Evolutionary conservation across 2,329 filamentous ascomycete species (phyloP).

Genomic region (Piedraia hortae): DNA sequence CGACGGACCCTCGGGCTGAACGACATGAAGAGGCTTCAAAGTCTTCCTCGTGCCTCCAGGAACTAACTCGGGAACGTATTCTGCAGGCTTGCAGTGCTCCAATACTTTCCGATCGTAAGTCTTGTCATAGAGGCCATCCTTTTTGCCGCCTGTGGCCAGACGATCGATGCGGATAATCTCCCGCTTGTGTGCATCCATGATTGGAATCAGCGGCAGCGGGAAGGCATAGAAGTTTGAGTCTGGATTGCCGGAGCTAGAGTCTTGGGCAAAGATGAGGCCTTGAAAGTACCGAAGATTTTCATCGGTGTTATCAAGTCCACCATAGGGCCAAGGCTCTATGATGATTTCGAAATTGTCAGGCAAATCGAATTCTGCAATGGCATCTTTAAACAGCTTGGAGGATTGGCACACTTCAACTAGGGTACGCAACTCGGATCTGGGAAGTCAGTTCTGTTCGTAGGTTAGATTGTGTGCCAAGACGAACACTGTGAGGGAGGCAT

Average conservation of each 20-base stretch:
- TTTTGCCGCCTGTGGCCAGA: conserved; percentile 10
- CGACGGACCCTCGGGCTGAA: conserved; percentile 39
- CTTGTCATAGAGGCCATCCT: conserved; percentile 12
- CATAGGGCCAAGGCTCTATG: conserved; percentile 10
- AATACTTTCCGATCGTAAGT: conserved; percentile 14
- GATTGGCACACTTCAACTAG: conserved; percentile 23
- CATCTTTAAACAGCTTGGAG: conserved; percentile 13
- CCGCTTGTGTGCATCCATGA: conserved; percentile 8
- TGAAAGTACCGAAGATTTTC: conserved; percentile 10
- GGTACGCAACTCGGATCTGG: conserved; percentile 18
- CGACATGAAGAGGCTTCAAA: conserved; percentile 40
- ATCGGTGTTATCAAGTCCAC: conserved; percentile 8
- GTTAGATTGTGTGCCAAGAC: neutral
- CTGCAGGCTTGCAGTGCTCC: conserved; percentile 23
- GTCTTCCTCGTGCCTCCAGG: conserved; percentile 15
- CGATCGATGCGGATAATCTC: conserved; percentile 11
- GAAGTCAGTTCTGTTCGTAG: too few species aligned
- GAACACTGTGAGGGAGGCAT: conserved; percentile 8
- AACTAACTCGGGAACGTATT: conserved; percentile 18
- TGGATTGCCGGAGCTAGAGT: conserved; percentile 17
- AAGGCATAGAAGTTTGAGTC: conserved; percentile 12
- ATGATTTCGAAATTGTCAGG: conserved; percentile 9
- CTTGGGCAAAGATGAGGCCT: conserved; percentile 10
- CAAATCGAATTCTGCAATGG: conserved; percentile 9
- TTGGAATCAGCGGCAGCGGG: conserved; percentile 10